These are phyloP conservation scores for Skeletonema potamos DNA, from an alignment of 108 stramenopile species.

Conservation along the genomic window DNA sequence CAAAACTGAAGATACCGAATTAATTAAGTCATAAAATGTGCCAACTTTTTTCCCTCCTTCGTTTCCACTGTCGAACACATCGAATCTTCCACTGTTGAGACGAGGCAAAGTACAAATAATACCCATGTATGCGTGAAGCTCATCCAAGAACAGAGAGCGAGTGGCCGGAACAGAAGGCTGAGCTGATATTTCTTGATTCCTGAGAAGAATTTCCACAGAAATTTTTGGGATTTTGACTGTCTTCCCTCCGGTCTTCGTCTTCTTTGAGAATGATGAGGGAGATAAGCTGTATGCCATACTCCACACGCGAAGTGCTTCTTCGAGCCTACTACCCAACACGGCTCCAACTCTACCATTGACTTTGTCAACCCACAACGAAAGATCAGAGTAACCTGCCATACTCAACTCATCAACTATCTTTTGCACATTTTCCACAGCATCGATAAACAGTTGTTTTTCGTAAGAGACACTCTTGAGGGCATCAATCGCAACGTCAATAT, in stretches of 20 bases:
- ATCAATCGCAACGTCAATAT: conserved; percentile 61
- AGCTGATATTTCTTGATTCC: conserved; percentile 86
- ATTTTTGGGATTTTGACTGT: conserved; percentile 53
- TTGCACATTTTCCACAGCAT: conserved; percentile 78
- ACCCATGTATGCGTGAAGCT: conserved; percentile 82
- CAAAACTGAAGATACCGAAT: conserved; percentile 47
- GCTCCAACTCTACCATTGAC: conserved; percentile 66
- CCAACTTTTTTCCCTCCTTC: conserved; percentile 13
- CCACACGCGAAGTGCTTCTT: conserved; percentile 72
- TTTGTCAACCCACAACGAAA: conserved; percentile 70
- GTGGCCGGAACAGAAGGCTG: conserved; percentile 71
- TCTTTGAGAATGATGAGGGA: background rate
- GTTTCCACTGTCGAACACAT: conserved; percentile 76
- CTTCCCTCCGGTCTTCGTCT: conserved; percentile 21
- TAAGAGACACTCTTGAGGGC: conserved; percentile 62
- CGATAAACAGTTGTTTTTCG: conserved; percentile 52
- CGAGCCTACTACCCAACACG: conserved; percentile 67
- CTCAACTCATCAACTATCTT: conserved; percentile 91
- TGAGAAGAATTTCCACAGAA: conserved; percentile 72
- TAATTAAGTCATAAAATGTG: conserved; percentile 61
- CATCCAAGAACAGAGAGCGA: conserved; percentile 68
- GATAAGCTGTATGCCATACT: conserved; percentile 24
- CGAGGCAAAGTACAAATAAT: conserved; percentile 82
- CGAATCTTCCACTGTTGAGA: conserved; percentile 85
- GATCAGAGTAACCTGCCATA: conserved; percentile 75